These are phyloP conservation scores for Rhizopogon sp. DNA, from an alignment of 768 basidiomycete genomes.

Conservation along the genomic window DNA sequence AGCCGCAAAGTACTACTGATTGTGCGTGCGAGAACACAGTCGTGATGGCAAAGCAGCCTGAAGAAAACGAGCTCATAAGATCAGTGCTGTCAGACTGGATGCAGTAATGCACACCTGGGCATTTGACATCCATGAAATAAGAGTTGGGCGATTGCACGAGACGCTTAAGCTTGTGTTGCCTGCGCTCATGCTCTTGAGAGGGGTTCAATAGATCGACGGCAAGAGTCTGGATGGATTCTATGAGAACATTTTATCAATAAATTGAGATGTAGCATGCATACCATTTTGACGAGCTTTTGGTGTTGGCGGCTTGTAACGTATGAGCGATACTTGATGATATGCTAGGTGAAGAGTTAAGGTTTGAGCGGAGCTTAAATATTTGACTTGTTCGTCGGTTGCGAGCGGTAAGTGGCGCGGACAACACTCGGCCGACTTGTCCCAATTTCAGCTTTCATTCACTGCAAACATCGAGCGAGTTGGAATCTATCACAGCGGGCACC, in stretches of 20 bases:
- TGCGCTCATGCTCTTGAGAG: constrained; percentile 77
- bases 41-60: constrained; percentile 91
- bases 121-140: constrained; percentile 99
- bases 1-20: constrained; percentile 91
- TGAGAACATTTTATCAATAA: not conserved
- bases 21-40: constrained; percentile 99
- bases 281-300: not conserved
- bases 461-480: too few relatives aligned
- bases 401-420: too few relatives aligned
- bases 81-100: too few relatives aligned
- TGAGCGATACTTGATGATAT: not conserved
- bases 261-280: not conserved
- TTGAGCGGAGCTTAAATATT: not conserved
- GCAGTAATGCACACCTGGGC: constrained; percentile 65
- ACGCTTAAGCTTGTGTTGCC: constrained; percentile 98
- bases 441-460: too few relatives aligned
- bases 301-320: not conserved
- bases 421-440: too few relatives aligned
- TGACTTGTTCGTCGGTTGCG: too few relatives aligned
- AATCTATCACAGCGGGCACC: too few relatives aligned
- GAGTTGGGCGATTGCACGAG: constrained; percentile 98
- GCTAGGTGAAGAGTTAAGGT: not conserved
- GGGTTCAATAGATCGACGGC: constrained; percentile 98
- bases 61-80: not conserved
- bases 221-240: constrained; percentile 64